Base-by-base conservation (phyloP, 768 basidiomycete species). In the Postia placenta region DNA sequence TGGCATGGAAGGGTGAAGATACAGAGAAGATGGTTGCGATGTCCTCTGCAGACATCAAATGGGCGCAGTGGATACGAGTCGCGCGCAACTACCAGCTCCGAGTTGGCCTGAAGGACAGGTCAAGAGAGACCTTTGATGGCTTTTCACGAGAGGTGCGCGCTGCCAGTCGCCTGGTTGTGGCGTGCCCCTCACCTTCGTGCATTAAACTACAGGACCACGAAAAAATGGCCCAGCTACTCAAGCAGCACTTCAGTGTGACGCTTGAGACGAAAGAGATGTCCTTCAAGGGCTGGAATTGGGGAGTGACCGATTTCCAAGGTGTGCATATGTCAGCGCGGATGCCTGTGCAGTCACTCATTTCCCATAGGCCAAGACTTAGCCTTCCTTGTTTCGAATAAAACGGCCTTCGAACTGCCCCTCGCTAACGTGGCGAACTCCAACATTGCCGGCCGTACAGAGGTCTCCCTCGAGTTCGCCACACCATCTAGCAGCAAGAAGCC, bases 221-320 rank as follows among this genome's bases (percentile, higher is more conserved):
- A 50, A 86, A 84, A 54, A 63, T 98, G n/a, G 72, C 83, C 3
- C 70, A 76, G 44, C 64, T 94, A 37, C 68, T 96, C 56, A 94
- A 95, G 67, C 88, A 87, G 53, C 81, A 92, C 67, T 98, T 92
- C 69, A 80, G 77, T 37, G 72, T 95, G 50, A 80, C 87, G 2
- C 72, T 98, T 20, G 96, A 98, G 64, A 78, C 76, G 4, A 84
- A 83, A 64, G 96, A 99, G 56, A 75, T 83, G 15, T 84, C 89
- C 11, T 80, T 94, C 64, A 93, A 90, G 63, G 96, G 96, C 0
- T 98, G 92, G 92, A 98, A 99, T 65, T 98, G 96, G 96, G 96
- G 96, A 4, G 79, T 85, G 25, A 89, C 91, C 2, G 92, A 95
- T 61, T 90, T 98, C 54, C 87, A 91, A 77, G 91, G 95, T 91